Evolutionary conservation across 2,329 filamentous ascomycete species (phyloP).

Genomic region (Talaromyces piceae): DNA sequence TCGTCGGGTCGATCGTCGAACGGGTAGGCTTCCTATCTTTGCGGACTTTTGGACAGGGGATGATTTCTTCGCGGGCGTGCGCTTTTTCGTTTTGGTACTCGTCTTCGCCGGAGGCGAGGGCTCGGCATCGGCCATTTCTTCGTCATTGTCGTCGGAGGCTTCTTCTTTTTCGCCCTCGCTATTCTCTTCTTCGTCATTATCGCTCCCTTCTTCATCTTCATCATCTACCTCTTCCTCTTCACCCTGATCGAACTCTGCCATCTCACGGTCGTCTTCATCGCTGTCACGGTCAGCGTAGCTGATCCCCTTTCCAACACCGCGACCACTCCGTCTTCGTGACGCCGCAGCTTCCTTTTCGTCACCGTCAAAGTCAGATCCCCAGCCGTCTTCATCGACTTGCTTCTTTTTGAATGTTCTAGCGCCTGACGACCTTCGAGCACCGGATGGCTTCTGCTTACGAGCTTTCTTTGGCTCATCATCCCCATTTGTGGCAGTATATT

Average conservation of each 20-base stretch:
- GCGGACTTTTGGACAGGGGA: conserved; percentile 2
- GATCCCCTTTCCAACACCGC: conserved; percentile 27
- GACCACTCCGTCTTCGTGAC: conserved; percentile 33
- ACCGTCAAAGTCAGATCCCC: conserved; percentile 37
- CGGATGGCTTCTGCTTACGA: conserved; percentile 22
- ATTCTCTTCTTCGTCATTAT: conserved; percentile 16
- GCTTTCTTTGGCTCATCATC: conserved; percentile 23
- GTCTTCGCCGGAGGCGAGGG: background rate
- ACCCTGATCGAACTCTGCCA: conserved; percentile 30
- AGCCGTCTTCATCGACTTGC: conserved; percentile 33
- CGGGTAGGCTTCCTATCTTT: conserved; percentile 8
- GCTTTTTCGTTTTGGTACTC: conserved; percentile 3
- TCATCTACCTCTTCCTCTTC: conserved; percentile 22
- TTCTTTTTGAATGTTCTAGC: conserved; percentile 28
- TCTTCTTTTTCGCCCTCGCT: conserved; percentile 5
- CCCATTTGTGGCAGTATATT: conserved; percentile 22
- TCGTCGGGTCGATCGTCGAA: conserved; percentile 11
- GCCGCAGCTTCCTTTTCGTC: conserved; percentile 25
- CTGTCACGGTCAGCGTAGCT: conserved; percentile 40
- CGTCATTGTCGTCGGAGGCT: conserved; percentile 4
- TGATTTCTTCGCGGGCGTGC: conserved; percentile 1
- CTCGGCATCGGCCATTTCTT: conserved; percentile 9
- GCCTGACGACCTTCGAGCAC: conserved; percentile 27
- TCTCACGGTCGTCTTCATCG: conserved; percentile 38
- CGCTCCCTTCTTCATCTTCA: conserved; percentile 32